phyloP scores from a whole-genome alignment of 768 basidiomycete species.

The Cubamyces lactineus region DNA sequence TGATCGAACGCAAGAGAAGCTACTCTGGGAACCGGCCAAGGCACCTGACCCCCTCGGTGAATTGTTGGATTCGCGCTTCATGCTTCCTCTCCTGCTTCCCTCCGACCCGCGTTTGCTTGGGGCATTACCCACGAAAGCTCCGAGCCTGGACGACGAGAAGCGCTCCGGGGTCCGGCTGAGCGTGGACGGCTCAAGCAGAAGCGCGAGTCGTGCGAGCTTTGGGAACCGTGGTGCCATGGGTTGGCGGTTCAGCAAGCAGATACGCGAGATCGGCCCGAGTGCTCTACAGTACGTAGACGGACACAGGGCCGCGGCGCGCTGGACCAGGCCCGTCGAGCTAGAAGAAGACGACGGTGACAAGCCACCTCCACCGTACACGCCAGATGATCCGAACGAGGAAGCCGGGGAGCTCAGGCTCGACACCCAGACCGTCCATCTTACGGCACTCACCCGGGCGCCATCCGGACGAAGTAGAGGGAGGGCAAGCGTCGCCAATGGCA shows the following conservation, averaged over 20 bases:
- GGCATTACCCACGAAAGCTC: constrained; percentile 58
- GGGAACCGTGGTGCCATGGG: constrained; percentile 45
- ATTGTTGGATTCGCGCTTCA: constrained; percentile 87
- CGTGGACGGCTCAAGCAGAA: constrained; percentile 38
- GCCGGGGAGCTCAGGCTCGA: constrained; percentile 37
- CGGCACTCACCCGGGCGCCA: constrained; percentile 70
- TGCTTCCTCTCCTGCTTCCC: constrained; percentile 88
- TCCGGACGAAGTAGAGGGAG: constrained; percentile 57
- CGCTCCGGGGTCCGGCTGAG: constrained; percentile 30
- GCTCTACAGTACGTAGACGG: constrained; percentile 76
- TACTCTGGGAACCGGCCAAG: constrained; percentile 76
- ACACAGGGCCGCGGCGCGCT: constrained; percentile 58
- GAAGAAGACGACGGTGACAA: constrained; percentile 50
- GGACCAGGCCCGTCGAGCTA: constrained; percentile 50
- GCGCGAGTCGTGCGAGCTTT: constrained; percentile 44
- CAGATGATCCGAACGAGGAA: constrained; percentile 36
- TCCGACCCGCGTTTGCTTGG: constrained; percentile 78
- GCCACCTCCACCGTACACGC: constrained; percentile 32
- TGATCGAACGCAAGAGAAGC: constrained; percentile 63
- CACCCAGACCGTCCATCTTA: constrained; percentile 44
- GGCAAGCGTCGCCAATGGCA: constrained; percentile 39
- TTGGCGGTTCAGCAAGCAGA: constrained; percentile 63
- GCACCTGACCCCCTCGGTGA: constrained; percentile 88
- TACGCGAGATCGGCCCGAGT: constrained; percentile 63
- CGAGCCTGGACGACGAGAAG: constrained; percentile 40